Conservation (phyloP, 345 rosid species). For the Lumnitzera littorea region DNA sequence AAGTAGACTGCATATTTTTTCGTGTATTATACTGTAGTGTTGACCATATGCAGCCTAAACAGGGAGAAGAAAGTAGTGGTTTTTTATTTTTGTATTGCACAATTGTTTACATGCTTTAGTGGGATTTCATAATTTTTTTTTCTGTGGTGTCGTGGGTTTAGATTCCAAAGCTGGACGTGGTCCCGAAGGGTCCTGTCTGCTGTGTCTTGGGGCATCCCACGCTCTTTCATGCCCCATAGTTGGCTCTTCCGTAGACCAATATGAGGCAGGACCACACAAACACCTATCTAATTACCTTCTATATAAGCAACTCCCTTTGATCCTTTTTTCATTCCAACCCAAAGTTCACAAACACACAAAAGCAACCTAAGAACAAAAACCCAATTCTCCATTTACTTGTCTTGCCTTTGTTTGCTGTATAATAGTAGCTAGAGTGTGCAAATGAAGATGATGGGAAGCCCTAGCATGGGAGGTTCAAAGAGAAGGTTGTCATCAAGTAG, state of each 20-base stretch:
- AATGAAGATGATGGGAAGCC: slow-evolving; percentile 50
- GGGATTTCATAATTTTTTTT: not conserved
- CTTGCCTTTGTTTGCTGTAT: not conserved
- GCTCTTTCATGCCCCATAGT: slow-evolving; percentile 60
- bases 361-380: not conserved
- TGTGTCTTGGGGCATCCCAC: slow-evolving; percentile 59
- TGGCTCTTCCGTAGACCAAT: slow-evolving; percentile 52
- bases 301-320: slow-evolving; percentile 12
- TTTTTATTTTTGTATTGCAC: too few relatives aligned
- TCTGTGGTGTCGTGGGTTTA: not conserved
- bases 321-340: not conserved
- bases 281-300: slow-evolving; percentile 13
- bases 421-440: not conserved
- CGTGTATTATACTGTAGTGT: too few relatives aligned
- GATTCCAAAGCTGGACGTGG: slow-evolving; percentile 30
- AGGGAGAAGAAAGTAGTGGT: too few relatives aligned
- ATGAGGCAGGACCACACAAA: slow-evolving; percentile 28
- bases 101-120: not conserved
- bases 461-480: slow-evolving; percentile 37
- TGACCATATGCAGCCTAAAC: too few relatives aligned
- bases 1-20: too few relatives aligned
- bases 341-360: too few relatives aligned
- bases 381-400: too few relatives aligned
- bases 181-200: slow-evolving; percentile 29
- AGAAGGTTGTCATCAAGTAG: slow-evolving; percentile 57